Percentiles rank a stretch among this genome's conserved stretches.
These are phyloP conservation scores for Acrocalymma vagum DNA, from an alignment of 2,329 filamentous ascomycete species.

Conservation along the genomic window DNA sequence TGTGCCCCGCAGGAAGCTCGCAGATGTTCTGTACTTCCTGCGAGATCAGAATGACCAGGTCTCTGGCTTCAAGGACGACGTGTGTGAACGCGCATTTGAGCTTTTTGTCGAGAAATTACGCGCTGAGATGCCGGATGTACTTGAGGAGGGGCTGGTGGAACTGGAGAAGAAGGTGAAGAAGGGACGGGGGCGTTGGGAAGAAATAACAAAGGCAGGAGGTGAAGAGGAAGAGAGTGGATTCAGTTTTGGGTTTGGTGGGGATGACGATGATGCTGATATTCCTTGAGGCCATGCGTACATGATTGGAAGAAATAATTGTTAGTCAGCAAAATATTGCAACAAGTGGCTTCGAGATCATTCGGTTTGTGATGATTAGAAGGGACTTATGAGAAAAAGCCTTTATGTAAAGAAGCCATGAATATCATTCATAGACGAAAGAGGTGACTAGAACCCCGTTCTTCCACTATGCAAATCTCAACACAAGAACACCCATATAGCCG, in stretches of 20 bases:
- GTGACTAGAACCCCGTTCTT: no score
- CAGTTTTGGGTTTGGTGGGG: constrained; percentile 69
- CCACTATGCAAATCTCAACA: no score
- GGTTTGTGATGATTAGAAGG: no score
- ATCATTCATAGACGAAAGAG: no score
- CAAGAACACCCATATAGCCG: no score
- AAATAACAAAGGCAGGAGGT: constrained; percentile 68
- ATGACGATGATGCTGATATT: constrained; percentile 56
- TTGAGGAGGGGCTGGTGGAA: constrained; percentile 69
- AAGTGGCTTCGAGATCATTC: no score
- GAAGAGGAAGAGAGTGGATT: constrained; percentile 57
- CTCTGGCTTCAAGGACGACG: constrained; percentile 79
- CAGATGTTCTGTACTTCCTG: constrained; percentile 80
- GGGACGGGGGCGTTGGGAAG: constrained; percentile 78
- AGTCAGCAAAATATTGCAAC: no score
- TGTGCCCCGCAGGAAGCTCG: constrained; percentile 77
- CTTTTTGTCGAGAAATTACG: constrained; percentile 77
- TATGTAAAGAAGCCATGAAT: no score
- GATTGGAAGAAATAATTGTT: no score
- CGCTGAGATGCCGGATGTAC: constrained; percentile 69
- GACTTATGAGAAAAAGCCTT: no score
- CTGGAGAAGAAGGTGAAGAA: constrained; percentile 75
- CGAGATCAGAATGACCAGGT: constrained; percentile 84
- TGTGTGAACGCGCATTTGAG: constrained; percentile 73
- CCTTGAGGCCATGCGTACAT: no score